Evolutionary conservation across 169 alveolate genomes (phyloP), one percentile per base, ranked within the genome.

Genomic region (Plasmodium inui): DNA sequence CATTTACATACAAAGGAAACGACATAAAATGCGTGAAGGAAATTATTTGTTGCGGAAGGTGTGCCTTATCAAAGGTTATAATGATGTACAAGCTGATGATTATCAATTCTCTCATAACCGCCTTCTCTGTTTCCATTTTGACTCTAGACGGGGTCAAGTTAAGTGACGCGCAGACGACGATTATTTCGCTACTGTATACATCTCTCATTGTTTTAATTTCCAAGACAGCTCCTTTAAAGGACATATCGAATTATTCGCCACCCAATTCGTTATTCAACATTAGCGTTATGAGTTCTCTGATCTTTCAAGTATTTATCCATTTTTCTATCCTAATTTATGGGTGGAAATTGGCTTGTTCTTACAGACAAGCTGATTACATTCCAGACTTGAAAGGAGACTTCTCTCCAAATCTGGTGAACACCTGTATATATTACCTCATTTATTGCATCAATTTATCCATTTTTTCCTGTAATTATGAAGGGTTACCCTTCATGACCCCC

Each of bases 71-170:
- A 10, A 97, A 98, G n/a, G 99, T 99, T 67, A 96, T 98, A 82
- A 96, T 98, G 97, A 98, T 99, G 98, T 98, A 99, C 96, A 98
- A 98, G 96, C 96, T 99, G 41, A 96, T 99, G 96, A 99, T 99
- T 2, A 92, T 99, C 32, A 99, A 98, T 95, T 98, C 99, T 39
- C 92, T 98, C 55, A 94, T 98, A 55, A 98, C 99, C 9, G 99
- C 99, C 10, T 98, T 98, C 95, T 95, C 98, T 0, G 97, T 99
- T 95, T 96, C 99, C 26, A 99, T 99, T 57, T 96, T 99, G 55
- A 98, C 99, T 74, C 94, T 98, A 32, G 99, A 98, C 95, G 99
- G 99, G 1, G 99, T 99, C 3, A 98, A 99, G 95, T 98, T 98
- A 93, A 98, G 99, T 50, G 99, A 99, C 94, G 97, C 98, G n/a